A percentile compares a stretch with the other conserved stretches of the same genome.
Evolutionary conservation across 345 rosid genomes (phyloP).

Genomic region (Sisymbrium altissimum): DNA sequence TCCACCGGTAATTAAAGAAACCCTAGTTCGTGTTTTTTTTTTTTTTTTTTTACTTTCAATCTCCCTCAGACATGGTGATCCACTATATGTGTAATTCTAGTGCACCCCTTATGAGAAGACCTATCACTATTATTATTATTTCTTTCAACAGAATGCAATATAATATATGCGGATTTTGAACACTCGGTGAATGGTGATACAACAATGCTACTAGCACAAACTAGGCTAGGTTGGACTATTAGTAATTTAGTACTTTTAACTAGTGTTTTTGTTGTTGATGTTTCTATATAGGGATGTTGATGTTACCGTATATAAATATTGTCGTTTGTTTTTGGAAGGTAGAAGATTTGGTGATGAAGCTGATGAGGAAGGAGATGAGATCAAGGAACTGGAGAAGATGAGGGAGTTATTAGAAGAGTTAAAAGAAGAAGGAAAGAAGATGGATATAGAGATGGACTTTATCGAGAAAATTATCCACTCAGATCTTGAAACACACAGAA

Average conservation of each 20-base stretch:
- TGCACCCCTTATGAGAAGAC: no score
- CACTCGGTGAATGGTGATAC: background rate
- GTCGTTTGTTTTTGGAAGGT: background rate
- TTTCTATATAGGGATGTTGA: background rate
- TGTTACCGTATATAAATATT: background rate
- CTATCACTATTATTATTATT: no score
- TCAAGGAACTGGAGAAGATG: background rate
- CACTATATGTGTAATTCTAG: no score
- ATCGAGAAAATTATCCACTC: background rate
- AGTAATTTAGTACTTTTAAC: background rate
- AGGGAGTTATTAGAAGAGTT: conserved; percentile 1
- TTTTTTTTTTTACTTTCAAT: no score
- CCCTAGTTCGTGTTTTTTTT: background rate
- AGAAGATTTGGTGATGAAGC: background rate
- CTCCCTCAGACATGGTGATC: no score
- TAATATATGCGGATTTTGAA: background rate
- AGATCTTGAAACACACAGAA: background rate
- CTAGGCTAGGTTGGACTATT: background rate
- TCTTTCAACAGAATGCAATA: background rate
- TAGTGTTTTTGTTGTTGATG: background rate
- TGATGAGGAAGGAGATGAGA: background rate
- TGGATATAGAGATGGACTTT: conserved; percentile 2
- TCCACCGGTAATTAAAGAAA: background rate
- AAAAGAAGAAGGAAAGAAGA: conserved; percentile 11
- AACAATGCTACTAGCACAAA: background rate